Percentiles rank a stretch among this genome's conserved stretches.
phyloP scores from a whole-genome alignment of 306 rosid genomes.

The Trifolium dubium region DNA sequence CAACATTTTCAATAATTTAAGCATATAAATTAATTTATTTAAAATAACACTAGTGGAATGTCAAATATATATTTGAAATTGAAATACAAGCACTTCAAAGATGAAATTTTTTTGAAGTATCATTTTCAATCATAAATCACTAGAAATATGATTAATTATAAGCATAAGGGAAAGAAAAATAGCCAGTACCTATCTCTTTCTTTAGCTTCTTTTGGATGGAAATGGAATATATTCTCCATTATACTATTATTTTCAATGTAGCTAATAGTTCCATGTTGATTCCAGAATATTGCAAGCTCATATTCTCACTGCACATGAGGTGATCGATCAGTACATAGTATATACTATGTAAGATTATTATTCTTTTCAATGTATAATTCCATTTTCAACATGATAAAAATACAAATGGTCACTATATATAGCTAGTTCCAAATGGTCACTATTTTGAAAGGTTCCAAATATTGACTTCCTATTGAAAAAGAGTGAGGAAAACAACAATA shows the following conservation, averaged over 20 bases:
- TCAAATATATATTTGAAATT: no score
- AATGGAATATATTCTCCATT: conserved; percentile 45
- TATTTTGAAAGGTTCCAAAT: background rate
- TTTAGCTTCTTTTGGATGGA: conserved; percentile 37
- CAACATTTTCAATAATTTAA: no score
- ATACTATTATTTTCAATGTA: conserved; percentile 32
- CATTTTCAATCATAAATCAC: background rate
- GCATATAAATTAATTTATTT: no score
- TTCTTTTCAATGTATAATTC: conserved; percentile 14
- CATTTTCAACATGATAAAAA: background rate
- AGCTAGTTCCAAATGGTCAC: background rate
- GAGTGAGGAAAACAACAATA: conserved; percentile 19
- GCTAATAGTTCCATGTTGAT: conserved; percentile 17
- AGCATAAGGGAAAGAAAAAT: background rate
- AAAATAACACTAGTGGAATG: no score
- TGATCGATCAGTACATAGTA: conserved; percentile 1
- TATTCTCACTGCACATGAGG: conserved; percentile 32
- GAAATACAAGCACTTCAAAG: background rate
- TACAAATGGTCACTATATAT: conserved; percentile 5
- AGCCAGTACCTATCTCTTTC: background rate
- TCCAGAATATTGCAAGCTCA: conserved; percentile 20
- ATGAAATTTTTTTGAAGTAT: background rate
- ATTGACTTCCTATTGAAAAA: conserved; percentile 5
- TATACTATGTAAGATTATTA: conserved; percentile 1
- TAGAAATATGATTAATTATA: background rate